Evolutionary conservation across 192 early-diverging fungal genomes (phyloP).

Genomic region (Mortierella hygrophila): DNA sequence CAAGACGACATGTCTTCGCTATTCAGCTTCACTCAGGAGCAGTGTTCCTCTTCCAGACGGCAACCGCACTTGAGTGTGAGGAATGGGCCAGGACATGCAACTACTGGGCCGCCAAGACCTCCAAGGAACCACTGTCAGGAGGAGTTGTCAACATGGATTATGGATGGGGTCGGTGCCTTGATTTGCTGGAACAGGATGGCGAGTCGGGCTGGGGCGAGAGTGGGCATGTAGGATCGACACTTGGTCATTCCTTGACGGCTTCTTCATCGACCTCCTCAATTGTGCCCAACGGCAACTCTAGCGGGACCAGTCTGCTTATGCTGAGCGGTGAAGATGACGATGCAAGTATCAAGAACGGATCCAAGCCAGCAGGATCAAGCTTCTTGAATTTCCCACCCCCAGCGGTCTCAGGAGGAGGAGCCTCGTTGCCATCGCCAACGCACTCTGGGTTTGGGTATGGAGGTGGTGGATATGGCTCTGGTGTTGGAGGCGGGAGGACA

Average conservation of each 20-base stretch:
- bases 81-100: slow-evolving; percentile 92
- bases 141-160: slow-evolving; percentile 92
- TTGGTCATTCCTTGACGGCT: slow-evolving; percentile 5
- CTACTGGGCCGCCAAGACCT: slow-evolving; percentile 91
- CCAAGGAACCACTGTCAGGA: slow-evolving; percentile 88
- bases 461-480: slow-evolving; percentile 27
- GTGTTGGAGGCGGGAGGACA: slow-evolving; percentile 30
- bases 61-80: slow-evolving; percentile 72
- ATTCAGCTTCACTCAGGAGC: slow-evolving; percentile 82
- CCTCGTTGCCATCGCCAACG: slow-evolving; percentile 4
- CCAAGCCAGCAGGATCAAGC: background rate
- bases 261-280: slow-evolving; percentile 3
- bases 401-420: background rate
- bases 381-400: slow-evolving; percentile 27
- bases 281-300: slow-evolving; percentile 2
- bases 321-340: slow-evolving; percentile 13
- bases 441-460: slow-evolving; percentile 37
- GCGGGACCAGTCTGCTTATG: slow-evolving; percentile 4
- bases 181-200: slow-evolving; percentile 17
- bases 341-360: background rate
- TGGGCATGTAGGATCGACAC: background rate
- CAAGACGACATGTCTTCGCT: slow-evolving; percentile 85
- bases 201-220: background rate
- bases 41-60: slow-evolving; percentile 88
- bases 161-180: slow-evolving; percentile 80